These are phyloP conservation scores for Myxozyma melibiosi DNA, from an alignment of 805 yeast genomes.

Conservation along the genomic window DNA sequence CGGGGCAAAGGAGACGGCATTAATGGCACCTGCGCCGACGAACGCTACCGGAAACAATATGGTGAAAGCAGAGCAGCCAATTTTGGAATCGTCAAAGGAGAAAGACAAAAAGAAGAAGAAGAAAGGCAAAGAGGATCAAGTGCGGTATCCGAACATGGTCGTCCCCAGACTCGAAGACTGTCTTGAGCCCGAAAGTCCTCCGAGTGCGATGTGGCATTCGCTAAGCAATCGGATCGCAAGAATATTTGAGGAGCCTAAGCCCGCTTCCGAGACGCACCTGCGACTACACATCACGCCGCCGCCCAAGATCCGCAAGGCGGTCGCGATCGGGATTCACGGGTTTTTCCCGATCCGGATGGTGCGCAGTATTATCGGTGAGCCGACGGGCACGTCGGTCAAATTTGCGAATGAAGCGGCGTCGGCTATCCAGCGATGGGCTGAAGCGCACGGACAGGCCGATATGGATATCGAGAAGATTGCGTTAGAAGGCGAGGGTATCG, in stretches of 20 bases:
- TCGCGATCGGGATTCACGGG: constrained; percentile 94
- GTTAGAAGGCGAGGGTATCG: constrained; percentile 88
- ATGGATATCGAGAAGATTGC: constrained; percentile 85
- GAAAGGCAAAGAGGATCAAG: constrained; percentile 17
- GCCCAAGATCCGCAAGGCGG: constrained; percentile 48
- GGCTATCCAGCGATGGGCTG: constrained; percentile 70
- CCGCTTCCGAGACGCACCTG: not conserved
- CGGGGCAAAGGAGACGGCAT: constrained; percentile 27
- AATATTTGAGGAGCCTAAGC: constrained; percentile 5
- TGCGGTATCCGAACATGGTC: constrained; percentile 26
- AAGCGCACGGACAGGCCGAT: constrained; percentile 42
- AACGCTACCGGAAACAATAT: constrained; percentile 3
- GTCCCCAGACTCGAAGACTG: constrained; percentile 29
- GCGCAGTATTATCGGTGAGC: constrained; percentile 87
- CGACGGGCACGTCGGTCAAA: constrained; percentile 91
- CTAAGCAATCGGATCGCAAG: constrained; percentile 12
- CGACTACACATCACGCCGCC: constrained; percentile 17
- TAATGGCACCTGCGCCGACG: constrained; percentile 30
- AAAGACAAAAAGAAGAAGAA: constrained; percentile 24
- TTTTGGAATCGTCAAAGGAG: constrained; percentile 2
- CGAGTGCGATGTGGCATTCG: constrained; percentile 16
- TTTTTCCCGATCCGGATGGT: constrained; percentile 88
- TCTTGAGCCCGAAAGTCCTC: constrained; percentile 5
- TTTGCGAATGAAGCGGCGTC: constrained; percentile 90
- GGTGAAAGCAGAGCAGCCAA: constrained; percentile 6